phyloP scores from a whole-genome alignment of 305 asterid genomes.

The Fraxinus platypoda region DNA sequence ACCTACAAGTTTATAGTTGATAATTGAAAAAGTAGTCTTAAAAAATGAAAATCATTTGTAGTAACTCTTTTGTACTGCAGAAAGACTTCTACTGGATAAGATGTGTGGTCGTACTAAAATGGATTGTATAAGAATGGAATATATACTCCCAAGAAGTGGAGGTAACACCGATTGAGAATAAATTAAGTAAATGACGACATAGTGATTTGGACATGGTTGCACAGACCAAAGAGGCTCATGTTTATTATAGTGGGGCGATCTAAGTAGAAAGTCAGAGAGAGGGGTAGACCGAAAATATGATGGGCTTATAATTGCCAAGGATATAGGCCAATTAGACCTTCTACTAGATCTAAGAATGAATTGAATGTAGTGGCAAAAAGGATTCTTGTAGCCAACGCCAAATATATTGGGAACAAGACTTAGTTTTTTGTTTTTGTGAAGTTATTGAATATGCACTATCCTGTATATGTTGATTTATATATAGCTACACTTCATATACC shows the following conservation, averaged over 20 bases:
- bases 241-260: background rate
- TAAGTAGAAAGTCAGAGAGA: background rate
- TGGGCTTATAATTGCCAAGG: background rate
- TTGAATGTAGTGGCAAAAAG: background rate
- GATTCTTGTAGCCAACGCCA: background rate
- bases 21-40: background rate
- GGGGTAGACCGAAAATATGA: background rate
- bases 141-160: background rate
- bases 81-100: background rate
- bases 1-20: conserved; percentile 14
- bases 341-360: background rate
- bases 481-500: background rate
- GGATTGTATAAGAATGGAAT: background rate
- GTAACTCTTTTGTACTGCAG: background rate
- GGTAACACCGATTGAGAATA: background rate
- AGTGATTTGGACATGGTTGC: background rate
- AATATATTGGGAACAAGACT: background rate
- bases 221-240: background rate
- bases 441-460: background rate
- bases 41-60: background rate
- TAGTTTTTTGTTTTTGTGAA: background rate
- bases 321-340: background rate
- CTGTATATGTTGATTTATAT: background rate
- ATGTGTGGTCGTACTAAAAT: background rate
- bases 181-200: background rate